phyloP scores from a whole-genome alignment of 1,284 basidiomycete species.

The Vanrija sp. region DNA sequence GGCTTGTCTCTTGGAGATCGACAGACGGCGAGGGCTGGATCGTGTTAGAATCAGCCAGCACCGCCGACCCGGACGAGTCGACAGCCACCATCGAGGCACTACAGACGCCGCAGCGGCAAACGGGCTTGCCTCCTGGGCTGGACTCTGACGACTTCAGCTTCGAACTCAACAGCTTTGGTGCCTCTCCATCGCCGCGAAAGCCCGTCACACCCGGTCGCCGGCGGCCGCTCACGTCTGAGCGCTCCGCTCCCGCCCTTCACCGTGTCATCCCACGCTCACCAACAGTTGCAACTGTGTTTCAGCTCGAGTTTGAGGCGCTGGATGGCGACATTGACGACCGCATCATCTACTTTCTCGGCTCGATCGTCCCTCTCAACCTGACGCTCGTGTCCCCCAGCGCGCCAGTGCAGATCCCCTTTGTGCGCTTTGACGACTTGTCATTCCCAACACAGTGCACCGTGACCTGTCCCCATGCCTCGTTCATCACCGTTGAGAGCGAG shows the following conservation, averaged over 20 bases:
- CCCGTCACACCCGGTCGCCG: constrained; percentile 1
- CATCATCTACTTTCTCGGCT: constrained; percentile 19
- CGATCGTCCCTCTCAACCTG: constrained; percentile 22
- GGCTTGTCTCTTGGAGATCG: constrained; percentile 28
- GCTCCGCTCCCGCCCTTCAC: not conserved
- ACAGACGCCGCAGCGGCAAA: not conserved
- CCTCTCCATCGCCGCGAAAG: not conserved
- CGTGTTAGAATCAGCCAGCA: constrained; percentile 9
- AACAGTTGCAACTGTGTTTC: constrained; percentile 18
- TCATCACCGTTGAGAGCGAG: not conserved
- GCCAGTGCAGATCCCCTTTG: constrained; percentile 27
- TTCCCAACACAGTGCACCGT: constrained; percentile 6
- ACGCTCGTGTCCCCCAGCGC: constrained; percentile 24
- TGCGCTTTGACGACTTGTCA: constrained; percentile 17
- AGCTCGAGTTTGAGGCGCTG: constrained; percentile 19
- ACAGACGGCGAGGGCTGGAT: constrained; percentile 23
- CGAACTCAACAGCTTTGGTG: constrained; percentile 20
- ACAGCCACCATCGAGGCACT: constrained; percentile 21
- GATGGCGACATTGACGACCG: constrained; percentile 5
- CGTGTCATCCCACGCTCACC: constrained; percentile 8
- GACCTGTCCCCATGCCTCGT: constrained; percentile 3
- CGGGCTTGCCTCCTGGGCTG: constrained; percentile 1
- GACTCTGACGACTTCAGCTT: constrained; percentile 38
- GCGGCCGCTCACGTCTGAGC: constrained; percentile 1
- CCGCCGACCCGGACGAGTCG: constrained; percentile 18